These are phyloP conservation scores for Acacia acuminata DNA, from an alignment of 306 rosid species.

Conservation along the genomic window DNA sequence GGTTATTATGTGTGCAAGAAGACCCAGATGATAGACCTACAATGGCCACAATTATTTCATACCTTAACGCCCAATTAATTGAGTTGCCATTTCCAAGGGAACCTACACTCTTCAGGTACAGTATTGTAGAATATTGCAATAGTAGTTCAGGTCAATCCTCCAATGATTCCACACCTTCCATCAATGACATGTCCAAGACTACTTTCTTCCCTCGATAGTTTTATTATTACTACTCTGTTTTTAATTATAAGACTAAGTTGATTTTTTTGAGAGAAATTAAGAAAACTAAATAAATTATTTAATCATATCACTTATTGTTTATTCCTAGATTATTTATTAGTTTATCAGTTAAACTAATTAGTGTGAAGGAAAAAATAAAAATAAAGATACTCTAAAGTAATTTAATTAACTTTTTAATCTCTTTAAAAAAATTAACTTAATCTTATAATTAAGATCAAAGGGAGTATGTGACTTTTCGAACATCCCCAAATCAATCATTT, in stretches of 20 bases:
- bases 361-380: too few species aligned
- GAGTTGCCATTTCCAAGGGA: conserved; percentile 33
- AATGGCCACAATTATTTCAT: conserved; percentile 28
- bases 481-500: not conserved
- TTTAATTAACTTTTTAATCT: not conserved
- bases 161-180: not conserved
- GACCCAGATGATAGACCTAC: conserved; percentile 35
- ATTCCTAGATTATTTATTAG: too few species aligned
- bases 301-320: too few species aligned
- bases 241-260: not conserved
- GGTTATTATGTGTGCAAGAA: conserved; percentile 29
- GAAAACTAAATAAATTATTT: too few species aligned
- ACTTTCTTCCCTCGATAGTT: conserved; percentile 24
- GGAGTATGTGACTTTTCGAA: not conserved
- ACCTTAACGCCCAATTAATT: conserved; percentile 3
- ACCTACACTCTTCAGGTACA: conserved; percentile 19
- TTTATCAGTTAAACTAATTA: too few species aligned
- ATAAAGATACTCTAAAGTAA: too few species aligned
- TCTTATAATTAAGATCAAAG: not conserved
- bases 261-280: not conserved
- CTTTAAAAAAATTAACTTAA: not conserved
- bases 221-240: too few species aligned
- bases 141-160: not conserved
- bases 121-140: not conserved
- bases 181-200: conserved; percentile 32